phyloP scores from a whole-genome alignment of 140 eudicot species.

The Anethum foeniculum region DNA sequence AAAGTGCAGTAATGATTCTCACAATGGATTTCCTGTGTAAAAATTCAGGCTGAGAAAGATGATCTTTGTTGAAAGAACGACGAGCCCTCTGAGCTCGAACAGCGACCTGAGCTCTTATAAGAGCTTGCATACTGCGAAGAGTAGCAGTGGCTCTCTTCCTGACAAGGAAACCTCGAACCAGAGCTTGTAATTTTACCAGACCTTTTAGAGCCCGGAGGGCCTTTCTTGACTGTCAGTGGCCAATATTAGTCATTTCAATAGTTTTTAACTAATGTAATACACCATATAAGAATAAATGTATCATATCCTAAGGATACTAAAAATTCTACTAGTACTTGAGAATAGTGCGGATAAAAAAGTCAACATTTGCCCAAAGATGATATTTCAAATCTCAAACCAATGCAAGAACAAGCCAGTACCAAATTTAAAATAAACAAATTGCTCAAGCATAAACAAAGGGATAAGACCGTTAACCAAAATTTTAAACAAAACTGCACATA shows the following conservation, averaged over 20 bases:
- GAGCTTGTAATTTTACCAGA: constrained; percentile 79
- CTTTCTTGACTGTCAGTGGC: constrained; percentile 55
- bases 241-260: constrained; percentile 1
- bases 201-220: constrained; percentile 85
- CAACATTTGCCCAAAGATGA: background rate
- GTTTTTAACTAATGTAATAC: background rate
- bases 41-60: constrained; percentile 36
- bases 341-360: background rate
- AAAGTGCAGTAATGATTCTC: constrained; percentile 17
- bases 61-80: constrained; percentile 43
- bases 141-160: constrained; percentile 82
- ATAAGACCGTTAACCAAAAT: constrained; percentile 4
- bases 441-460: background rate
- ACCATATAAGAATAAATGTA: background rate
- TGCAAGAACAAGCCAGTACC: background rate
- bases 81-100: constrained; percentile 62
- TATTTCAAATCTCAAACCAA: background rate
- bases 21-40: constrained; percentile 58
- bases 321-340: background rate
- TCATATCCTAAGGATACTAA: background rate
- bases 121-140: constrained; percentile 85
- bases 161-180: constrained; percentile 75
- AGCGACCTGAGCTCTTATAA: constrained; percentile 64
- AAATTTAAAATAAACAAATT: background rate
- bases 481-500: background rate